Evolutionary conservation across 2,329 filamentous ascomycete genomes (phyloP), one percentile per base, ranked within the genome.

Genomic region (Hyphodiscus sp.): DNA sequence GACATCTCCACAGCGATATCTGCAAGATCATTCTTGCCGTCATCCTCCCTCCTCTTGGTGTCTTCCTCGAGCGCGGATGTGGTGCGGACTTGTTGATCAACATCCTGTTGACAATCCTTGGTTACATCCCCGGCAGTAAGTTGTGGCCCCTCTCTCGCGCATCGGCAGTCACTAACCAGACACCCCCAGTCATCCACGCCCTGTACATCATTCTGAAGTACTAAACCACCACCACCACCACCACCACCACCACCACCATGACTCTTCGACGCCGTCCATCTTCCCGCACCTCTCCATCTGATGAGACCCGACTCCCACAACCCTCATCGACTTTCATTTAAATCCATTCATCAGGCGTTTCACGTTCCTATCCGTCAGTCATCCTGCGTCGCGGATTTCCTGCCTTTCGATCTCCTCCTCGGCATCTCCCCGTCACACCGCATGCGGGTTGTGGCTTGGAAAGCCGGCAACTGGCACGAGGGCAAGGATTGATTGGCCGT

Each of bases 21-120:
- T 84, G 83, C 82, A 88, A 88, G 76, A 86, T 88, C 78, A 81
- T 95, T 74, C 80, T 95, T 75, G 91, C 91, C 78, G 77, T 96
- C 78, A 76, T 96, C 75, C 82, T 95, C 61, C 91, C 91, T 53
- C 91, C 91, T 69, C 74, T 95, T 52, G 91, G 91, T 76, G 91
- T 96, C 71, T 94, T 95, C 81, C 87, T 95, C 63, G 91, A 96
- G 60, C 83, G 86, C 65, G 90, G 91, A 67, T 95, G 91, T 76
- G 86, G 85, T 69, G 82, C 85, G 63, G 89, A 95, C 70, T 78
- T 96, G 67, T 78, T 92, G 74, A 95, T 96, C 82, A 95, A 95
- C 85, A 88, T 95, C 73, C 79, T 89, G 67, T 76, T 95, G 73
- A 95, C 88, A 65, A 81, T 88, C 63, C 76, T 89, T 63, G 82